Evolutionary conservation across 768 basidiomycete species (phyloP).

Genomic region (Trametes cubensis): DNA sequence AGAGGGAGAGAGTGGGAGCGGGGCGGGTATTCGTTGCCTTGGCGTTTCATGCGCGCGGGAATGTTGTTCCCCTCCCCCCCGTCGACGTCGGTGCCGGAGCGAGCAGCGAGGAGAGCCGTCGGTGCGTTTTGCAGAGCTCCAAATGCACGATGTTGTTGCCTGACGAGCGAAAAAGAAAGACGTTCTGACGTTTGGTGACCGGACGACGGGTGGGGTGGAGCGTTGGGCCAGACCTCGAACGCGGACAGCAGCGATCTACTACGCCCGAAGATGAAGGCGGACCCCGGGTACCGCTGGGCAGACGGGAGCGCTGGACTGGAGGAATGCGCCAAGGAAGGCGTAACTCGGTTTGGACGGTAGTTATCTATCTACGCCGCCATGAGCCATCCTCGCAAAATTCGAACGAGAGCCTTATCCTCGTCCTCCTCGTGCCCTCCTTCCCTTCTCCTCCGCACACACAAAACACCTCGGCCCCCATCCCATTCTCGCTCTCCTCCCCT

Average conservation of each 20-base stretch:
- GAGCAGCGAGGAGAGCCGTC: slow-evolving; percentile 8
- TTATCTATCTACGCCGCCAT: slow-evolving; percentile 14
- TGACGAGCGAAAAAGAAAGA: not conserved
- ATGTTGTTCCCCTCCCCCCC: not conserved
- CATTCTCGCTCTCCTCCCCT: not conserved
- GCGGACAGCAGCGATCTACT: slow-evolving; percentile 4
- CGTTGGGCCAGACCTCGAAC: not conserved
- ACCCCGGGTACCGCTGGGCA: slow-evolving; percentile 9
- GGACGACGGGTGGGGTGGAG: slow-evolving; percentile 10
- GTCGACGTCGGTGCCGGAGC: not conserved
- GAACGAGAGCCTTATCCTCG: slow-evolving; percentile 7
- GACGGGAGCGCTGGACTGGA: not conserved
- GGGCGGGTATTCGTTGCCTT: slow-evolving; percentile 8
- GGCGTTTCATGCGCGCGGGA: not conserved
- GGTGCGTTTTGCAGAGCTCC: not conserved
- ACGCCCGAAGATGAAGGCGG: not conserved
- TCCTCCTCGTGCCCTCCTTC: slow-evolving; percentile 22
- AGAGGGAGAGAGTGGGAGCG: not conserved
- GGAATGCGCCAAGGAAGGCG: not conserved
- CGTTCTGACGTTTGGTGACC: slow-evolving; percentile 20
- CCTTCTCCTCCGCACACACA: slow-evolving; percentile 16
- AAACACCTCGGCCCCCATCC: slow-evolving; percentile 5
- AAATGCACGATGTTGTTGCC: not conserved
- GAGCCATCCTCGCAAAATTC: slow-evolving; percentile 7
- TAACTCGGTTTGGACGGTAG: not conserved